Conservation (phyloP, 2,329 filamentous ascomycete species). For the Fusarium haematococcum region DNA sequence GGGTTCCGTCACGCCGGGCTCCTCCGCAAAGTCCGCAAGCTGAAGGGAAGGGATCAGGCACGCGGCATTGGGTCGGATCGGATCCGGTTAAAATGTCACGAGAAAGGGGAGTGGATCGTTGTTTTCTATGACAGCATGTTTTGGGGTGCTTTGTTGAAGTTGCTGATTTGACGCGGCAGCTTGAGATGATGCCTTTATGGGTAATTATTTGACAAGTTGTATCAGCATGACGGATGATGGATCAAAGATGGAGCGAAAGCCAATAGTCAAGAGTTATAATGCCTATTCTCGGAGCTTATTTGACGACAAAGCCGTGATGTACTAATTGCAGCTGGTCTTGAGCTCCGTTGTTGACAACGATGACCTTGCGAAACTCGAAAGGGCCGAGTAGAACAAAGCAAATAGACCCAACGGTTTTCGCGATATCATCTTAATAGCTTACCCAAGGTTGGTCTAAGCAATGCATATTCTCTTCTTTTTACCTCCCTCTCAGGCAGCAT, state of each 20-base stretch:
- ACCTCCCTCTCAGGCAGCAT: neutral
- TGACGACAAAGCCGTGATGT: neutral
- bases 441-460: neutral
- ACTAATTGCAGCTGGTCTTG: neutral
- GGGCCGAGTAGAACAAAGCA: neutral
- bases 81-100: neutral
- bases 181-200: neutral
- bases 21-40: conserved; percentile 29
- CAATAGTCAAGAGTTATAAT: neutral
- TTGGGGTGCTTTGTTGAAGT: neutral
- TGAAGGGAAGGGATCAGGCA: conserved; percentile 2
- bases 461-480: neutral
- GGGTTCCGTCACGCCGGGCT: neutral
- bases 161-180: neutral
- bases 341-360: neutral
- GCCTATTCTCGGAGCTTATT: neutral
- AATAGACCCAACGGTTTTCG: neutral
- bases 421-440: neutral
- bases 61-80: neutral
- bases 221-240: neutral
- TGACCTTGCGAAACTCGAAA: neutral
- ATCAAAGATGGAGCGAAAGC: neutral
- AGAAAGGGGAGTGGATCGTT: neutral
- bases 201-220: neutral
- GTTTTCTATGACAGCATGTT: conserved; percentile 6